These are phyloP conservation scores for Umbelopsis isabellina DNA, from an alignment of 192 early-diverging fungal genomes.

Conservation along the genomic window DNA sequence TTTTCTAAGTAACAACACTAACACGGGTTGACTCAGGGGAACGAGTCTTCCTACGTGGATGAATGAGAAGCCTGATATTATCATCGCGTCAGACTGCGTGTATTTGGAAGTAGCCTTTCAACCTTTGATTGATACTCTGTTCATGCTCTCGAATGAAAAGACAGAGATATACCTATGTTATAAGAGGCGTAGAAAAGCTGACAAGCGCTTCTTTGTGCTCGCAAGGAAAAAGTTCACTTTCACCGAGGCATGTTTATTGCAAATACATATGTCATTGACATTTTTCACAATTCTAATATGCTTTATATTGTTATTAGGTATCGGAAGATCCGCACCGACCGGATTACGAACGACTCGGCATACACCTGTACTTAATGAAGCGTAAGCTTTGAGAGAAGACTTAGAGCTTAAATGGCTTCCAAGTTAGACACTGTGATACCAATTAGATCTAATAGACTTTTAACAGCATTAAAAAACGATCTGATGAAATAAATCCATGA, in stretches of 20 bases:
- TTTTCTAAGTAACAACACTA: neutral
- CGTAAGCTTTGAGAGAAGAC: constrained; percentile 12
- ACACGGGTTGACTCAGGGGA: constrained; percentile 32
- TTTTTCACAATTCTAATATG: neutral
- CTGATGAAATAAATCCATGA: too few relatives aligned
- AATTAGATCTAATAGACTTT: too few relatives aligned
- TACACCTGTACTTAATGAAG: constrained; percentile 29
- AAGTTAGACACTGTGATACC: neutral
- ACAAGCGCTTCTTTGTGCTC: constrained; percentile 54
- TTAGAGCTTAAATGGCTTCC: neutral
- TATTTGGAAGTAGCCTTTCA: constrained; percentile 54
- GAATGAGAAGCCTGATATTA: constrained; percentile 37
- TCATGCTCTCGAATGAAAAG: constrained; percentile 32
- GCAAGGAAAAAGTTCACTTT: constrained; percentile 49
- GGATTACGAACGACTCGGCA: constrained; percentile 25
- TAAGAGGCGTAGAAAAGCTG: constrained; percentile 52
- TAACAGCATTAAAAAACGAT: too few relatives aligned
- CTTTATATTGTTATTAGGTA: neutral
- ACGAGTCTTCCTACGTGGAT: constrained; percentile 16
- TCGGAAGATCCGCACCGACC: constrained; percentile 31
- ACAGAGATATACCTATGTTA: constrained; percentile 46
- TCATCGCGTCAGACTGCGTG: constrained; percentile 55
- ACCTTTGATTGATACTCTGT: constrained; percentile 46
- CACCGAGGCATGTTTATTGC: constrained; percentile 33
- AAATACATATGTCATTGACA: neutral